A percentile compares a stretch with the other conserved stretches of the same genome.
Evolutionary conservation across 768 basidiomycete genomes (phyloP).

Genomic region (Trametes villosa): DNA sequence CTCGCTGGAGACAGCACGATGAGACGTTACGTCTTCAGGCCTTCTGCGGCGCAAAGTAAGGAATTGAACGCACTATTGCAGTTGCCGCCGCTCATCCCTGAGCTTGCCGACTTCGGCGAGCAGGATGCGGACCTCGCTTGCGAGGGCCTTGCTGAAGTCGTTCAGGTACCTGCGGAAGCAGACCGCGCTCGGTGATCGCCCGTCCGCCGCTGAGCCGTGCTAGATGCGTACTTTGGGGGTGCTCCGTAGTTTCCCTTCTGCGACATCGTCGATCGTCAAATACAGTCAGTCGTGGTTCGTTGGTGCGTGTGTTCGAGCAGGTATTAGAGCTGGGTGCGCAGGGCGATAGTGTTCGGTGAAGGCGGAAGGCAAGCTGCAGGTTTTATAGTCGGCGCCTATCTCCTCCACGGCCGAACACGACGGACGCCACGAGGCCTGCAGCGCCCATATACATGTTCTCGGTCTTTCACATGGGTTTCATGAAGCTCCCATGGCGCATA

Average conservation of each 20-base stretch:
- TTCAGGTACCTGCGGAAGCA: constrained; percentile 50
- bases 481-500: background rate
- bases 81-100: constrained; percentile 58
- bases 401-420: constrained; percentile 12
- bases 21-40: background rate
- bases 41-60: background rate
- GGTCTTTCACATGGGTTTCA: background rate
- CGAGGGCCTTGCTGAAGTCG: constrained; percentile 66
- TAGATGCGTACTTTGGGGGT: constrained; percentile 22
- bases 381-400: constrained; percentile 9
- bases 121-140: constrained; percentile 63
- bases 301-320: background rate
- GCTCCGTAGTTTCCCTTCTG: constrained; percentile 25
- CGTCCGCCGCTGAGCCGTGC: constrained; percentile 7
- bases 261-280: constrained; percentile 14
- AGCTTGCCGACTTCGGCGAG: constrained; percentile 64
- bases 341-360: constrained; percentile 1
- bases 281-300: background rate
- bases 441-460: constrained; percentile 3
- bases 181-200: constrained; percentile 15
- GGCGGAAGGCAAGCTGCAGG: constrained; percentile 3
- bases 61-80: constrained; percentile 55
- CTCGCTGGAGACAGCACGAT: constrained; percentile 51
- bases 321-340: background rate
- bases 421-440: constrained; percentile 16